Percentiles rank a stretch among this genome's conserved stretches.
These are phyloP conservation scores for Arthonia radiata DNA, from an alignment of 495 filamentous ascomycete species.

Conservation along the genomic window DNA sequence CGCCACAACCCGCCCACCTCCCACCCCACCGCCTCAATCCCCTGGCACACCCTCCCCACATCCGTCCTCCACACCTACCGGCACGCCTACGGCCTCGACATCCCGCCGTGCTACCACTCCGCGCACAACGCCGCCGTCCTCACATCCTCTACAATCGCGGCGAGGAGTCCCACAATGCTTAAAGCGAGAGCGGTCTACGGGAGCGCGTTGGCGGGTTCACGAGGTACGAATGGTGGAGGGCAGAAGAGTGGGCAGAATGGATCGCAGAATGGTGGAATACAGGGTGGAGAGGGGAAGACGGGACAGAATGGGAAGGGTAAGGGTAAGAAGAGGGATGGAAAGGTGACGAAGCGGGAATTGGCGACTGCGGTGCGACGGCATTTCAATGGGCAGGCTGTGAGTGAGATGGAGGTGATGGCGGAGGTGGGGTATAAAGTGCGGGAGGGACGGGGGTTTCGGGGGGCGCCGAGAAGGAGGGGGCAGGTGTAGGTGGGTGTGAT, in stretches of 20 bases:
- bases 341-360: slow-evolving; percentile 55
- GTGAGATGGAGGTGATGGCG: slow-evolving; percentile 71
- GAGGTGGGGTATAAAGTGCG: slow-evolving; percentile 74
- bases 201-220: too few species aligned
- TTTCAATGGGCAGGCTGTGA: slow-evolving; percentile 64
- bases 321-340: slow-evolving; percentile 32
- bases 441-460: too few species aligned
- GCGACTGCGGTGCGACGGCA: slow-evolving; percentile 68
- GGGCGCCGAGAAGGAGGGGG: too few species aligned
- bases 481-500: too few species aligned
- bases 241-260: too few species aligned
- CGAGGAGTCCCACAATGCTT: slow-evolving; percentile 51
- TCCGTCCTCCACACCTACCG: slow-evolving; percentile 59
- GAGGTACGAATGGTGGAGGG: too few species aligned
- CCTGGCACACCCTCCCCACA: slow-evolving; percentile 49
- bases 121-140: slow-evolving; percentile 49
- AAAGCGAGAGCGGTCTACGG: too few species aligned
- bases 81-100: slow-evolving; percentile 44
- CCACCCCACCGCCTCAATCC: too few species aligned
- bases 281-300: too few species aligned
- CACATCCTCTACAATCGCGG: slow-evolving; percentile 42
- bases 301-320: slow-evolving; percentile 26
- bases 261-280: too few species aligned
- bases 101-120: slow-evolving; percentile 43
- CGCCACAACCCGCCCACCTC: too few species aligned